Percentiles rank a stretch among this genome's conserved stretches.
These are phyloP conservation scores for Diospyros lotus DNA, from an alignment of 148 eudicot species.

Conservation along the genomic window DNA sequence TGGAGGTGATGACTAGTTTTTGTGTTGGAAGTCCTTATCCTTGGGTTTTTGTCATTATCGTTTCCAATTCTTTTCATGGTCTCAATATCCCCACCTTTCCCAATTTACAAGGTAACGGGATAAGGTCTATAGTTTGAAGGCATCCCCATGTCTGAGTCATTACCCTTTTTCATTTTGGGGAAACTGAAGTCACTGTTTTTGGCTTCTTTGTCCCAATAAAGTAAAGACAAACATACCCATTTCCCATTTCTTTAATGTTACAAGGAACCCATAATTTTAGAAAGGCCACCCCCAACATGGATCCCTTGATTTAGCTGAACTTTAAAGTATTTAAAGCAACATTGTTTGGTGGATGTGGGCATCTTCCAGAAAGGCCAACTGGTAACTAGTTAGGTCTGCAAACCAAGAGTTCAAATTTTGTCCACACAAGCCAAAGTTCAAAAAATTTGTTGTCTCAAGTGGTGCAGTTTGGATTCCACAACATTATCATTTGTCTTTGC, in stretches of 20 bases:
- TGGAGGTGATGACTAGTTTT: slow-evolving; percentile 6
- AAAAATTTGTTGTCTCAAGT: neutral
- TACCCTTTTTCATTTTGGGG: slow-evolving; percentile 4
- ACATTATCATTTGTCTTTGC: no score
- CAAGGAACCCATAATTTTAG: neutral
- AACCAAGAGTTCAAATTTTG: neutral
- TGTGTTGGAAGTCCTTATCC: neutral
- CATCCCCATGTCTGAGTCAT: slow-evolving; percentile 42
- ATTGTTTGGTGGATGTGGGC: slow-evolving; percentile 7
- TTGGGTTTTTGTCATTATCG: slow-evolving; percentile 27
- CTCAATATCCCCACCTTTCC: slow-evolving; percentile 27
- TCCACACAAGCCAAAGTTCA: neutral
- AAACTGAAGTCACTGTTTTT: slow-evolving; percentile 4
- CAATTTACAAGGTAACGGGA: slow-evolving; percentile 43
- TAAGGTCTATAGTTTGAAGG: slow-evolving; percentile 34
- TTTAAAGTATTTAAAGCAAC: no score
- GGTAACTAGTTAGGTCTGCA: no score
- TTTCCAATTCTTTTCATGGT: neutral
- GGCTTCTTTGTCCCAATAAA: slow-evolving; percentile 11
- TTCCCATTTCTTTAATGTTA: neutral
- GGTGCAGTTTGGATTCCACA: no score
- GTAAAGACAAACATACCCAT: neutral
- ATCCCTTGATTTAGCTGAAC: no score
- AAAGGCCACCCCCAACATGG: neutral
- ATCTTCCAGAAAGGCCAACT: neutral